Evolutionary conservation across 768 basidiomycete genomes (phyloP).

Genomic region (Trametes meyenii): DNA sequence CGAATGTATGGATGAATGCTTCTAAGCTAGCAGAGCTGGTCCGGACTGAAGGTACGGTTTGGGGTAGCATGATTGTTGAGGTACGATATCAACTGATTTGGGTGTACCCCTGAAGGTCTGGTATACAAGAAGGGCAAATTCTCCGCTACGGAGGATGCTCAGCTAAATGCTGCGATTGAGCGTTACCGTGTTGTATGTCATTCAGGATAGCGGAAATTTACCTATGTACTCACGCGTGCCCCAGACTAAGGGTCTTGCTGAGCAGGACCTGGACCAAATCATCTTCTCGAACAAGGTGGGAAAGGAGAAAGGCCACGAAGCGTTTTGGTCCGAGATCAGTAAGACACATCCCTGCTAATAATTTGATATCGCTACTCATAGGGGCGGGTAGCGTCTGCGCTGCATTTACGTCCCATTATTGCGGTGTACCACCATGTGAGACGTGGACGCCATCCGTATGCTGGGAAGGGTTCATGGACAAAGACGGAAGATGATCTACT

Average conservation of each 20-base stretch:
- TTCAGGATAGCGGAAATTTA: neutral
- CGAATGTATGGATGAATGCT: conserved; percentile 79
- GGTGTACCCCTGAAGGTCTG: conserved; percentile 51
- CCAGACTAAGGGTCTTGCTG: conserved; percentile 54
- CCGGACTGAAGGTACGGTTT: conserved; percentile 59
- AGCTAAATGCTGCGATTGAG: conserved; percentile 65
- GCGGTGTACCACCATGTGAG: conserved; percentile 85
- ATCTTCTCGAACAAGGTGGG: conserved; percentile 71
- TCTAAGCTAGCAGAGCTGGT: conserved; percentile 70
- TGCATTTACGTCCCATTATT: conserved; percentile 77
- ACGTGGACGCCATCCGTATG: conserved; percentile 67
- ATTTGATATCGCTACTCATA: conserved; percentile 10
- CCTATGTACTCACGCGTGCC: neutral
- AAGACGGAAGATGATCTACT: conserved; percentile 65
- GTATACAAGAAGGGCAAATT: conserved; percentile 89
- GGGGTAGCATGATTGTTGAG: neutral
- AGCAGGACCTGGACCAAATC: conserved; percentile 59
- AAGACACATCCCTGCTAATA: conserved; percentile 28
- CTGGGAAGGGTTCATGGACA: conserved; percentile 72
- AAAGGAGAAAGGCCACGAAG: conserved; percentile 59
- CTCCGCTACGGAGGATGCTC: conserved; percentile 74
- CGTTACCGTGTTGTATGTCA: conserved; percentile 57
- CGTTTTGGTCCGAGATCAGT: conserved; percentile 87
- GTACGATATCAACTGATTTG: neutral
- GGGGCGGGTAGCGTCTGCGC: conserved; percentile 55